Base-by-base conservation (phyloP, 306 rosid genomes). In the Inga oerstediana region DNA sequence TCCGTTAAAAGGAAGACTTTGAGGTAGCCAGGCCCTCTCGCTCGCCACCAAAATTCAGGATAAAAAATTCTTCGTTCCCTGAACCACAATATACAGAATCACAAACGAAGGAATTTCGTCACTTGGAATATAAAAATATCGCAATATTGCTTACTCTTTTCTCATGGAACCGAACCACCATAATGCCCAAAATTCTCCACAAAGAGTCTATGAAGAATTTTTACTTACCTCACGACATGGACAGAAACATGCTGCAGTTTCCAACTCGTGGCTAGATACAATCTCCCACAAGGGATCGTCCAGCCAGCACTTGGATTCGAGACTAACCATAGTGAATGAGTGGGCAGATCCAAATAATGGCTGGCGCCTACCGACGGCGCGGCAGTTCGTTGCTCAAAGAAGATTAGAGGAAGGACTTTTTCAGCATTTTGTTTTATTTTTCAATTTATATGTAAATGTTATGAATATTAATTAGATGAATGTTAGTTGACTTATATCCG, bases 201-300 rank as follows among this genome's bases (percentile, higher is more conserved):
- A 80, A 91, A 89, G 45, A 76, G 86, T 78, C 99, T 97, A 59
- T 59, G 66, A 96, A 20, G 92, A 83, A 24, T 94, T 97, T 81
- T 94, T 91, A 5, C 75, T 88, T 85, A 92, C 99, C 95, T 92
- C 95, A 78, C 97, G 87, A 54, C 97, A 97, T 8, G 91, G 93
- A 97, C 98, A 96, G 86, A 94, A 94, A 51, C 86, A 93, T 0
- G 97, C 89, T 2, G 98, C 84, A 78, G 98, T 98, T 59, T 75
- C 85, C 80, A 94, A 86, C 3, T 98, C 99, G 30, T 91, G 87
- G 35, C 86, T 89, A 45, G 76, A n/a, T 59, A 86, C 16, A 92
- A 91, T 96, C 82, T 92, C 97, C 97, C 98, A 96, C 72, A 94
- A 54, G 14, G 98, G 97, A 85, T 93, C 97, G 49, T 97, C 99